A percentile compares a stretch with the other conserved stretches of the same genome.
Conservation (phyloP, 805 yeast genomes). For the Kodamaea sagamina region DNA sequence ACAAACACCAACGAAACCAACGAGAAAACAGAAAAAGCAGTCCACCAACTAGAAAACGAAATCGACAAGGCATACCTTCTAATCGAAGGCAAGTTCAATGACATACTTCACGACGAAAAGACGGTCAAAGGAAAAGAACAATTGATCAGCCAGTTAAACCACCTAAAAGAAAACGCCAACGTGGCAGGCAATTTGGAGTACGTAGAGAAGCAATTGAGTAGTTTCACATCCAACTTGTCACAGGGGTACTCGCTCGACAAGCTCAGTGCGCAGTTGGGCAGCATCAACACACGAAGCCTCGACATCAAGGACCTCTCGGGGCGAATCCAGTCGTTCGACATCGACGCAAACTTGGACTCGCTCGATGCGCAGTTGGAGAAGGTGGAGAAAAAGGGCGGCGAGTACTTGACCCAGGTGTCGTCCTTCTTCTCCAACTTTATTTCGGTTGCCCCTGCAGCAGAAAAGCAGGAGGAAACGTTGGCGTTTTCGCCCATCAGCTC, state of each 20-base stretch:
- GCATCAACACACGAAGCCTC: constrained; percentile 4
- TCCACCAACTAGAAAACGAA: constrained; percentile 52
- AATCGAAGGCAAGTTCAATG: constrained; percentile 50
- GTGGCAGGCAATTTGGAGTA: constrained; percentile 23
- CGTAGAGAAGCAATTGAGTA: constrained; percentile 30
- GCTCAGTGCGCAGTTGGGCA: constrained; percentile 8
- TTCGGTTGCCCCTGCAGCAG: constrained; percentile 22
- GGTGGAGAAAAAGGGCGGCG: constrained; percentile 69
- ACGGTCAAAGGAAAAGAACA: constrained; percentile 21
- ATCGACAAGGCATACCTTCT: constrained; percentile 51
- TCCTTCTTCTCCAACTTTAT: constrained; percentile 53
- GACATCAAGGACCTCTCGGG: constrained; percentile 3
- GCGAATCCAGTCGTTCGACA: constrained; percentile 5
- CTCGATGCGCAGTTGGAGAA: constrained; percentile 71
- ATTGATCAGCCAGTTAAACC: constrained; percentile 30
- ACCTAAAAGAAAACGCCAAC: constrained; percentile 24
- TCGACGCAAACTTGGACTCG: constrained; percentile 41
- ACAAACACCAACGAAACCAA: constrained; percentile 22
- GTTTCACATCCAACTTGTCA: constrained; percentile 5
- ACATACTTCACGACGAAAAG: constrained; percentile 18
- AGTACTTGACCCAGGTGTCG: constrained; percentile 52
- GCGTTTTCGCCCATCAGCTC: constrained; percentile 22
- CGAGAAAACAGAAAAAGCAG: constrained; percentile 54
- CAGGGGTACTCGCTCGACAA: constrained; percentile 13
- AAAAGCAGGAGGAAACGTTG: constrained; percentile 21